Conservation (phyloP, 441 rosid species). For the Melastoma candidum region DNA sequence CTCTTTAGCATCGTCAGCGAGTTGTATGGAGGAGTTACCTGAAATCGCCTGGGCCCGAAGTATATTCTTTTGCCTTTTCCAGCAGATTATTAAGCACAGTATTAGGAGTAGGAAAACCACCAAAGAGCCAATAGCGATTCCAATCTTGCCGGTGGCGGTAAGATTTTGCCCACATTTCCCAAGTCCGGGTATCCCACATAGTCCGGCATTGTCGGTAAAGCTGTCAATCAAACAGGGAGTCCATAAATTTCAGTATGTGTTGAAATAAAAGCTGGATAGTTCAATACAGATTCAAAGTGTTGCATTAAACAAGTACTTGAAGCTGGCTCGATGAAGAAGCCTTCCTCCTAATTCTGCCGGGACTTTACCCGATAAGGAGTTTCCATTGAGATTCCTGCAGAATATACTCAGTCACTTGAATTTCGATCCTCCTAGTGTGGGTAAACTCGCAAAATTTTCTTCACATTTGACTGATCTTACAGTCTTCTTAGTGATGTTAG, state of each 20-base stretch:
- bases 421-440: neutral
- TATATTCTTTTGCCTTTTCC: slow-evolving; percentile 90
- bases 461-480: slow-evolving; percentile 28
- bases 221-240: slow-evolving; percentile 32
- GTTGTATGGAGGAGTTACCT: slow-evolving; percentile 27
- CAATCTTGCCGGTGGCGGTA: slow-evolving; percentile 67
- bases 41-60: slow-evolving; percentile 74
- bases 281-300: too few species aligned
- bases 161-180: slow-evolving; percentile 69
- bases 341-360: slow-evolving; percentile 92
- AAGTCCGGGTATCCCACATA: slow-evolving; percentile 96
- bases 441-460: slow-evolving; percentile 3
- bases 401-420: slow-evolving; percentile 2
- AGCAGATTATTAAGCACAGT: slow-evolving; percentile 55
- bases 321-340: slow-evolving; percentile 88
- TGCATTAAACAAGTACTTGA: slow-evolving; percentile 44
- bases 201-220: slow-evolving; percentile 89
- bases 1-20: too few species aligned
- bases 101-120: slow-evolving; percentile 44
- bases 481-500: slow-evolving; percentile 59
- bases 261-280: too few species aligned
- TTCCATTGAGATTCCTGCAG: slow-evolving; percentile 88
- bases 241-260: too few species aligned
- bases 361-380: slow-evolving; percentile 77
- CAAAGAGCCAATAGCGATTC: slow-evolving; percentile 60